phyloP scores from a whole-genome alignment of 2,329 filamentous ascomycete genomes.

The Diatrype stigma region DNA sequence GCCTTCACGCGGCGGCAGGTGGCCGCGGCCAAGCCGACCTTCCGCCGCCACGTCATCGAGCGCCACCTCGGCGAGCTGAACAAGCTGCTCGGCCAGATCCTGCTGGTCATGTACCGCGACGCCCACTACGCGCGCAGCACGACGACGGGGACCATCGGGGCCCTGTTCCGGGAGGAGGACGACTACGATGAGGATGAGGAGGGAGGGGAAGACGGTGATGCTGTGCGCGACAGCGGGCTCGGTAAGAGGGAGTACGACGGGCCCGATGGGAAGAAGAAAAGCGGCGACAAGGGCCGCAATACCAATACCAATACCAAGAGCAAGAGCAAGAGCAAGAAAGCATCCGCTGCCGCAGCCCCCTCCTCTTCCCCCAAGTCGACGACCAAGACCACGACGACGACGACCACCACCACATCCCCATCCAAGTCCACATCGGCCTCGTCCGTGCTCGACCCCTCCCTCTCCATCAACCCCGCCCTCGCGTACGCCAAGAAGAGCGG shows the following conservation, averaged over 20 bases:
- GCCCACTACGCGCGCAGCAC: constrained; percentile 20
- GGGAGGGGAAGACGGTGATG: constrained; percentile 1
- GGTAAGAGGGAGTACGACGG: no score
- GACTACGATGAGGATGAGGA: background rate
- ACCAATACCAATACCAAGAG: background rate
- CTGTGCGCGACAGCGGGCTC: no score
- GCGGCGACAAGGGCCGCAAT: background rate
- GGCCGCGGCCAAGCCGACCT: constrained; percentile 12
- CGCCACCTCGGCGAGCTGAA: constrained; percentile 27
- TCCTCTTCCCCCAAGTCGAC: no score
- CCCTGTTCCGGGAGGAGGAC: constrained; percentile 14
- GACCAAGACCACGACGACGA: no score
- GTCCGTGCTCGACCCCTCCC: constrained; percentile 19
- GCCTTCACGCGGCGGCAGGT: constrained; percentile 16
- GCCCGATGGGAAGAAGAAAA: background rate
- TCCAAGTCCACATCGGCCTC: no score
- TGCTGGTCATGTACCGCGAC: constrained; percentile 26
- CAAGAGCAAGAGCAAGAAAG: no score
- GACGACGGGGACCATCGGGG: constrained; percentile 21
- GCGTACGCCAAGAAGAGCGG: constrained; percentile 30
- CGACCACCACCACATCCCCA: no score
- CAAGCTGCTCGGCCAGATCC: constrained; percentile 18
- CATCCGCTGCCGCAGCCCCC: no score
- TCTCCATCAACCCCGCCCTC: constrained; percentile 17
- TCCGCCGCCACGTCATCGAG: constrained; percentile 23